Percentiles rank a stretch among this genome's conserved stretches.
Evolutionary conservation across 2,329 filamentous ascomycete species (phyloP).

Genomic region (Penicillium rolfsii): DNA sequence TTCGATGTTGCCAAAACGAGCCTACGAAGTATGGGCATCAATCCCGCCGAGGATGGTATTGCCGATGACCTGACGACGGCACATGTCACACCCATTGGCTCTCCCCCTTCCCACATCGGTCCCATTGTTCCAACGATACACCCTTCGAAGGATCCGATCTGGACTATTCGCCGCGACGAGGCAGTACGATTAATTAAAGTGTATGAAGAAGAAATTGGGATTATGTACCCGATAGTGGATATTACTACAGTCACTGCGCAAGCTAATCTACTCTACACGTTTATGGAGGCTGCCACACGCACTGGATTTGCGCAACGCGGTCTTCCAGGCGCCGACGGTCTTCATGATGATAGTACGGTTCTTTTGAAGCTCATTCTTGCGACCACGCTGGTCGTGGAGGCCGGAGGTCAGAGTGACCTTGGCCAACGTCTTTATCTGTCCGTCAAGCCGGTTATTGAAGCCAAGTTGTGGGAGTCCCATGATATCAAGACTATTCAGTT

Average conservation of each 20-base stretch:
- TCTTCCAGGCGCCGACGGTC: slow-evolving; percentile 59
- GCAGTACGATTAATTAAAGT: slow-evolving; percentile 76
- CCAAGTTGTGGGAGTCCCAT: slow-evolving; percentile 59
- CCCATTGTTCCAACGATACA: slow-evolving; percentile 44
- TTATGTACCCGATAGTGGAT: slow-evolving; percentile 87
- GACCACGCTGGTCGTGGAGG: slow-evolving; percentile 75
- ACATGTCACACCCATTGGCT: slow-evolving; percentile 56
- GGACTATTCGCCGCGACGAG: slow-evolving; percentile 76
- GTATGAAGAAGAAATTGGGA: slow-evolving; percentile 86
- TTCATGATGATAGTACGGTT: slow-evolving; percentile 67
- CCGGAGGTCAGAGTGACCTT: slow-evolving; percentile 74
- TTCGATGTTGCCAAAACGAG: slow-evolving; percentile 86
- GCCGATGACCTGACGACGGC: slow-evolving; percentile 61
- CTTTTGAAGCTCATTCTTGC: slow-evolving; percentile 83
- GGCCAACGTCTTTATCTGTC: slow-evolving; percentile 75
- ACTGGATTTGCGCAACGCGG: slow-evolving; percentile 61
- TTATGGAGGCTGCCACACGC: slow-evolving; percentile 69
- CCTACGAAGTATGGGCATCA: slow-evolving; percentile 86
- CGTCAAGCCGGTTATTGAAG: slow-evolving; percentile 72
- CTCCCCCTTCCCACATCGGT: slow-evolving; percentile 45
- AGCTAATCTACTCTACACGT: slow-evolving; percentile 69
- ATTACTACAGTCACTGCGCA: slow-evolving; percentile 73
- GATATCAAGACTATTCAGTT: slow-evolving; percentile 63
- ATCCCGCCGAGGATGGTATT: slow-evolving; percentile 60
- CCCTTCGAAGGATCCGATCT: slow-evolving; percentile 72